A percentile compares a stretch with the other conserved stretches of the same genome.
These are phyloP conservation scores for Marasmius tenuissimus DNA, from an alignment of 1,284 basidiomycete genomes.

Conservation along the genomic window DNA sequence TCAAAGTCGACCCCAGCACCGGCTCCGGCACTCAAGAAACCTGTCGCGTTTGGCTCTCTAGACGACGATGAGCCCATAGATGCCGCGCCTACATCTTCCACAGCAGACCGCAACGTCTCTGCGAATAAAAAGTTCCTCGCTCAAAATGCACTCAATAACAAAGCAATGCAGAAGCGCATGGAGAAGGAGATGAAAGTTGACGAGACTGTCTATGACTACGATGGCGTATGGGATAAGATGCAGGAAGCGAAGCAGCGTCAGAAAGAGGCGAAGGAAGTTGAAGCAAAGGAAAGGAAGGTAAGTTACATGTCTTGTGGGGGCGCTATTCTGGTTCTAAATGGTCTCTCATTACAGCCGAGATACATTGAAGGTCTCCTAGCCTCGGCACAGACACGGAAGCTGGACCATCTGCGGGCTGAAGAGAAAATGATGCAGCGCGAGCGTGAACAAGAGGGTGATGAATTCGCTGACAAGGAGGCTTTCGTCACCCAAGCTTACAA, in stretches of 20 bases:
- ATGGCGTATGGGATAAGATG: constrained; percentile 96
- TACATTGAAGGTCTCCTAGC: constrained; percentile 84
- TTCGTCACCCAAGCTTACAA: constrained; percentile 99
- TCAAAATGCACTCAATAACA: constrained; percentile 59
- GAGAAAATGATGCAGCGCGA: constrained; percentile 97
- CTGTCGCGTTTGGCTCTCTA: constrained; percentile 58
- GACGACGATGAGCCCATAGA: constrained; percentile 65
- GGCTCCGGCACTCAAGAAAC: constrained; percentile 57
- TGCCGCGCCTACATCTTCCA: constrained; percentile 41
- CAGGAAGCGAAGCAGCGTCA: constrained; percentile 80
- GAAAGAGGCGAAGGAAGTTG: constrained; percentile 74
- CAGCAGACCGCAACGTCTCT: constrained; percentile 33
- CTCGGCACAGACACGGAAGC: constrained; percentile 83
- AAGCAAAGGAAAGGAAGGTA: constrained; percentile 76
- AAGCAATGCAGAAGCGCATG: constrained; percentile 61
- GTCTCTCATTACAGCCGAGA: constrained; percentile 67
- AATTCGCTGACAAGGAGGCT: constrained; percentile 92
- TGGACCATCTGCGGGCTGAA: constrained; percentile 93
- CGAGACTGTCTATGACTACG: constrained; percentile 89
- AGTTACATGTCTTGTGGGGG: constrained; percentile 17
- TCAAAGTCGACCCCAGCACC: constrained; percentile 51
- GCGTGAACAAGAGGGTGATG: constrained; percentile 90
- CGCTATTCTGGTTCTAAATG: constrained; percentile 12
- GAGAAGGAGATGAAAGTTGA: constrained; percentile 83
- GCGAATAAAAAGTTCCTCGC: constrained; percentile 56